Conservation (phyloP, 225 moss, liverwort and hornwort species). For the Bryoerythrophyllum caledonicum region DNA sequence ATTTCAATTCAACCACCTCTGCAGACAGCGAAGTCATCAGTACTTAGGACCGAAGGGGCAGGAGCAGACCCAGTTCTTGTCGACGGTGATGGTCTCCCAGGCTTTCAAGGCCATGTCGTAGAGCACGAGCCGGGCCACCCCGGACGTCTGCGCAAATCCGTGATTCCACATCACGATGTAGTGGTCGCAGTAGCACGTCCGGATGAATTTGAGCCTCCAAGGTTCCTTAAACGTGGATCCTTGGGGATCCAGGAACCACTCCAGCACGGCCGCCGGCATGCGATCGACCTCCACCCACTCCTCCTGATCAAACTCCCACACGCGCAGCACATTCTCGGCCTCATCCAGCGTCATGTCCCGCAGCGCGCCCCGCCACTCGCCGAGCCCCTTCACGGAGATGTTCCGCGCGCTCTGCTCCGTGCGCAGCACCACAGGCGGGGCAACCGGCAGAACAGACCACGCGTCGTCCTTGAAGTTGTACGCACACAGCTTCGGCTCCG, state of each 20-base stretch:
- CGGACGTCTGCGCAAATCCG: slow-evolving; percentile 20
- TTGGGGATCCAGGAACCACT: slow-evolving; percentile 26
- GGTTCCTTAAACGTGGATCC: not conserved
- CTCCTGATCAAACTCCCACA: slow-evolving; percentile 37
- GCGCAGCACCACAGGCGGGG: slow-evolving; percentile 1
- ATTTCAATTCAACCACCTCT: not conserved
- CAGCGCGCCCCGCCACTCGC: slow-evolving; percentile 31
- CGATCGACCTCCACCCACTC: slow-evolving; percentile 31
- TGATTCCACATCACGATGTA: slow-evolving; percentile 24
- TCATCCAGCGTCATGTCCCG: slow-evolving; percentile 26
- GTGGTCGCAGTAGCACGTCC: slow-evolving; percentile 30
- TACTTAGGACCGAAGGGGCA: not conserved
- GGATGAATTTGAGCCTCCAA: slow-evolving; percentile 9
- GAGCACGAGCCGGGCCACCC: slow-evolving; percentile 30
- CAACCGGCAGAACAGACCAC: slow-evolving; percentile 22
- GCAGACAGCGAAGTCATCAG: not conserved
- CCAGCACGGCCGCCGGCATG: slow-evolving; percentile 31
- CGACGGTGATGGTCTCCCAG: slow-evolving; percentile 26
- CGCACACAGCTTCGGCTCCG: slow-evolving; percentile 13
- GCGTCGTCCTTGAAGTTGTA: slow-evolving; percentile 30
- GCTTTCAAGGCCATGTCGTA: slow-evolving; percentile 34
- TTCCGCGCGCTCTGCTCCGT: not conserved
- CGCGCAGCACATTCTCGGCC: slow-evolving; percentile 17
- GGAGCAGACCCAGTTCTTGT: slow-evolving; percentile 33
- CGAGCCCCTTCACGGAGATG: slow-evolving; percentile 17